Conservation (phyloP, 2,329 filamentous ascomycete species). For the Claviceps sp. region DNA sequence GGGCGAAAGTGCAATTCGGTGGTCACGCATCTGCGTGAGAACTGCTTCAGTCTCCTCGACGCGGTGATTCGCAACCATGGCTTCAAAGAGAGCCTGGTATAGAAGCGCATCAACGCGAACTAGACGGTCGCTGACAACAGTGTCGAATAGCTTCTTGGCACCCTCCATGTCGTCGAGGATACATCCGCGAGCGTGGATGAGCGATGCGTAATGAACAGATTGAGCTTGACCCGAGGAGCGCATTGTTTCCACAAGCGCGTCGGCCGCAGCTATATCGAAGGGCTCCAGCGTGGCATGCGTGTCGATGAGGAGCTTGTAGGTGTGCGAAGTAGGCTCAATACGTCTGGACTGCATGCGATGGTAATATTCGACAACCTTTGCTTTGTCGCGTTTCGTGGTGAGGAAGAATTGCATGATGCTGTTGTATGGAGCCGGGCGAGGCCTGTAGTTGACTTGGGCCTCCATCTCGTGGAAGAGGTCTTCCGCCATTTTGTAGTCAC, state of each 20-base stretch:
- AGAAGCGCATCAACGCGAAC: constrained; percentile 70
- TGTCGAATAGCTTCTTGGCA: constrained; percentile 70
- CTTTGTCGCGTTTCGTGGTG: constrained; percentile 89
- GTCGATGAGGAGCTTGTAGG: constrained; percentile 94
- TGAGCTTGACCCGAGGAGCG: constrained; percentile 66
- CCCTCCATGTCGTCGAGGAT: constrained; percentile 83
- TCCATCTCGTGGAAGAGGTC: constrained; percentile 99
- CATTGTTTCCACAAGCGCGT: constrained; percentile 70
- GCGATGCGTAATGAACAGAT: constrained; percentile 85
- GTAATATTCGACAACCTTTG: constrained; percentile 88
- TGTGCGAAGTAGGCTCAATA: constrained; percentile 87
- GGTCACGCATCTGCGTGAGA: constrained; percentile 60
- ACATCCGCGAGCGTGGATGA: constrained; percentile 93
- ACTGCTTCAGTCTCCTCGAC: constrained; percentile 64
- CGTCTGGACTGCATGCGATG: constrained; percentile 80
- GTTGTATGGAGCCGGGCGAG: constrained; percentile 92
- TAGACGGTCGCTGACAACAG: constrained; percentile 53
- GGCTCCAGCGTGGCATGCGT: constrained; percentile 90
- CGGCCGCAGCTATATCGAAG: constrained; percentile 74
- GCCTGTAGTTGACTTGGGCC: constrained; percentile 96
- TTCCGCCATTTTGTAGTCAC: constrained; percentile 93
- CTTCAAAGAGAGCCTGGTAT: constrained; percentile 93
- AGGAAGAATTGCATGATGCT: constrained; percentile 99
- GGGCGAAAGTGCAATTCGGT: constrained; percentile 72
- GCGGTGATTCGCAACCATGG: constrained; percentile 87